These are phyloP conservation scores for Chrysanthemum seticuspe DNA, from an alignment of 129 eudicot species.

Conservation along the genomic window DNA sequence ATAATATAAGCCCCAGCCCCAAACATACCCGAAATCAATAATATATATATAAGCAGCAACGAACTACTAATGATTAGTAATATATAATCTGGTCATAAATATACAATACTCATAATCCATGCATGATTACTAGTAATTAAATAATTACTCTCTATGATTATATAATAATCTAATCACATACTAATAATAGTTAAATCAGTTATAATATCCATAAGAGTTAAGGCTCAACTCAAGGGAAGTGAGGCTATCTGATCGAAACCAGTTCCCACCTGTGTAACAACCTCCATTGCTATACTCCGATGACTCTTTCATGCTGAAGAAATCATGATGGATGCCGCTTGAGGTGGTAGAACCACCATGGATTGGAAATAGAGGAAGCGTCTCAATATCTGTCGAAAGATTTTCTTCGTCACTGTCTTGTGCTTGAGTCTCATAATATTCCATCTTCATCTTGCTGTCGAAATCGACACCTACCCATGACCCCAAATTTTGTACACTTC, in stretches of 20 bases:
- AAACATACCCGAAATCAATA: background rate
- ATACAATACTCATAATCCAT: background rate
- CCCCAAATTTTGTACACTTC: constrained; percentile 35
- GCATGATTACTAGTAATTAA: background rate
- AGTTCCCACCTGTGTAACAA: constrained; percentile 32
- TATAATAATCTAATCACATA: background rate
- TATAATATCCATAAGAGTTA: constrained; percentile 50
- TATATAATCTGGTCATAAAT: too few relatives aligned
- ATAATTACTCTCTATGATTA: constrained; percentile 10
- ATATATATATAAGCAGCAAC: too few relatives aligned
- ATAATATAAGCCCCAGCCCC: too few relatives aligned
- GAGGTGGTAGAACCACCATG: constrained; percentile 44
- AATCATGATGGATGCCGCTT: constrained; percentile 21
- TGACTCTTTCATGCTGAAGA: background rate
- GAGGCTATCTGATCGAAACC: constrained; percentile 38
- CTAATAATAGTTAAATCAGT: constrained; percentile 17
- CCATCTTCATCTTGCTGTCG: constrained; percentile 30
- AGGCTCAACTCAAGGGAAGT: constrained; percentile 89
- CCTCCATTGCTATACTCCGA: background rate
- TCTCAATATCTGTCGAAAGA: constrained; percentile 42
- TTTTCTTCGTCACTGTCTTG: constrained; percentile 32
- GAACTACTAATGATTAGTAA: too few relatives aligned
- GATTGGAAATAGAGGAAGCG: constrained; percentile 90
- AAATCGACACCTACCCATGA: constrained; percentile 47
- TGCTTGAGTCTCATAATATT: constrained; percentile 25